Evolutionary conservation across 371 early-diverging fungal species (phyloP), one percentile per base, ranked within the genome.

Genomic region (Lichtheimia corymbifera): DNA sequence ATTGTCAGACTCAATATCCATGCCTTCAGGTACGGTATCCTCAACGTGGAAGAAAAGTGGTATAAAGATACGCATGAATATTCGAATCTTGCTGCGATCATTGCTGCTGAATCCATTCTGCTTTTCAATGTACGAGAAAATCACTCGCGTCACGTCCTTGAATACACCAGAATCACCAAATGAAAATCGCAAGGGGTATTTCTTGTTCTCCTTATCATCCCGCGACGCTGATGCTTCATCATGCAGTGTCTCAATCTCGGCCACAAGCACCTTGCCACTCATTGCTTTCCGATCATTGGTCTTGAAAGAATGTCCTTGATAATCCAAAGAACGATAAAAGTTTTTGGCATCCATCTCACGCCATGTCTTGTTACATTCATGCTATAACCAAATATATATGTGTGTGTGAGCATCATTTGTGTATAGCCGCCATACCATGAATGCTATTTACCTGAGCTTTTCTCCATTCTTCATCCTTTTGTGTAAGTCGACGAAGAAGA

Each of bases 391-490:
- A n/a, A n/a, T n/a, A 22, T 13, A 18, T 13, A 15, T 93, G n/a
- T 11, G 5, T 4, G 15, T 25, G 2, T n/a, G 17, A 40, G 59
- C 24, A 45, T 25, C 24, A 18, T 17, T 30, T 49, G 4, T 41
- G 18, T 35, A 15, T 45, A 25, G 18, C 52, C 14, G 17, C 25
- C 11, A 3, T 27, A 22, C 30, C n/a, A 22, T 18, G 6, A 28
- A 58, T 17, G 6, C 4, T 5, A 52, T 70, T 45, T 67, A 65
- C 42, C 64, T 77, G 80, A 1, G 77, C 72, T 3, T 72, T 60
- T 14, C 92, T 88, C 96, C 98, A 97, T 72, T 98, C 97, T 66
- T 96, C 97, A 68, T 97, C 97, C 67, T 98, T 97, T 66, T 94
- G 93, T 79, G 97, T 94, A 13, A 99, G 81, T 47, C 99, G 91